phyloP scores from a whole-genome alignment of 257 asterid genomes.

The Penstemon eatonii region DNA sequence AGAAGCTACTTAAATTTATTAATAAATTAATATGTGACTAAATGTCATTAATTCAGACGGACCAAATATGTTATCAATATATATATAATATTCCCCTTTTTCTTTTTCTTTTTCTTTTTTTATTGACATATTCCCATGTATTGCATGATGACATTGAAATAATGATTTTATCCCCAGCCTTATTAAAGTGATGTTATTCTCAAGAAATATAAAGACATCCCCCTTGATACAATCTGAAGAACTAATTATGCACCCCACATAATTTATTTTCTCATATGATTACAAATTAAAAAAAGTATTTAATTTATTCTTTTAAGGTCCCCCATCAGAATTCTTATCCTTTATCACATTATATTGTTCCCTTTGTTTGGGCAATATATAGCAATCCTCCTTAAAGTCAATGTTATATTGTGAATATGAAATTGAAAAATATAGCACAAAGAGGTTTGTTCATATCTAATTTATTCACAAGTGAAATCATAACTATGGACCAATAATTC shows the following conservation, averaged over 20 bases:
- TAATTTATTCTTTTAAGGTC: constrained; percentile 25
- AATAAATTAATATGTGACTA: neutral
- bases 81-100: neutral
- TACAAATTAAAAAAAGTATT: neutral
- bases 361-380: neutral
- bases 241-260: constrained; percentile 35
- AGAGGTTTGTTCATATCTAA: no score
- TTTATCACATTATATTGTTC: constrained; percentile 4
- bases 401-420: no score
- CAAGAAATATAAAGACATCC: constrained; percentile 27
- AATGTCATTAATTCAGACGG: neutral
- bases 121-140: neutral
- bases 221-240: constrained; percentile 18
- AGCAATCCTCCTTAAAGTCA: neutral
- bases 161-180: constrained; percentile 34
- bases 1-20: no score
- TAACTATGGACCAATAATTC: neutral
- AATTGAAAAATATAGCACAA: no score
- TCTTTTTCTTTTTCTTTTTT: neutral
- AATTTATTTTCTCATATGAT: constrained; percentile 28
- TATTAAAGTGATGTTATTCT: constrained; percentile 41
- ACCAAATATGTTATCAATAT: no score
- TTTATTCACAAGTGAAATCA: no score
- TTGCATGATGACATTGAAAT: constrained; percentile 36
- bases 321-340: constrained; percentile 23